Conservation (phyloP, 768 basidiomycete species). For the Tricholoma hemisulphureum region DNA sequence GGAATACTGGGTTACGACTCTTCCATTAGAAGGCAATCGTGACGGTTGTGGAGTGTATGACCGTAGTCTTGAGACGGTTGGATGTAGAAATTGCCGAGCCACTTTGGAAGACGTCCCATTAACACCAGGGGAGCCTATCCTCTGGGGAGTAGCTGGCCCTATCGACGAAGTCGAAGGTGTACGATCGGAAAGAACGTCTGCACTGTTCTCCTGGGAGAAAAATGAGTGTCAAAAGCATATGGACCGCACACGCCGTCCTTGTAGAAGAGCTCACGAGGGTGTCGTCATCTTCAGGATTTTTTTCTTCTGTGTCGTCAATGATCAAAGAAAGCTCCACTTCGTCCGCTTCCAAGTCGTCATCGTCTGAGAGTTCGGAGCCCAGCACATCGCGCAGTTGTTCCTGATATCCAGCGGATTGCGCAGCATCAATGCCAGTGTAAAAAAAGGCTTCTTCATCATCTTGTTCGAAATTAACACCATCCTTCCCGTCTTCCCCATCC, state of each 20-base stretch:
- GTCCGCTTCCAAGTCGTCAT: slow-evolving; percentile 37
- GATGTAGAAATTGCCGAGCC: slow-evolving; percentile 63
- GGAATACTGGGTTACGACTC: slow-evolving; percentile 42
- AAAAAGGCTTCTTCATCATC: slow-evolving; percentile 66
- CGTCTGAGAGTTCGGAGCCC: slow-evolving; percentile 57
- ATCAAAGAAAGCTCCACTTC: slow-evolving; percentile 49
- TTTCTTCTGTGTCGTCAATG: slow-evolving; percentile 35
- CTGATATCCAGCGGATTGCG: slow-evolving; percentile 52
- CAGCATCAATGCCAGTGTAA: slow-evolving; percentile 70
- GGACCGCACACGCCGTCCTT: neutral
- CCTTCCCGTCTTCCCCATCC: slow-evolving; percentile 36
- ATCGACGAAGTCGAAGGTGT: slow-evolving; percentile 39
- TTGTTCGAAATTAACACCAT: slow-evolving; percentile 49
- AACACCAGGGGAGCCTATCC: slow-evolving; percentile 35
- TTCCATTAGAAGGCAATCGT: slow-evolving; percentile 40
- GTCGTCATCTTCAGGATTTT: slow-evolving; percentile 21
- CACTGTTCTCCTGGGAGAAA: slow-evolving; percentile 29
- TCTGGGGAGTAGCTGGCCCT: slow-evolving; percentile 38
- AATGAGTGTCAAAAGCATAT: slow-evolving; percentile 2
- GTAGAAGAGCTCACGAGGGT: slow-evolving; percentile 25
- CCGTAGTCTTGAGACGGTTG: slow-evolving; percentile 76
- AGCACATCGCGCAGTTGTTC: slow-evolving; percentile 73
- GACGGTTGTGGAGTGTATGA: slow-evolving; percentile 58
- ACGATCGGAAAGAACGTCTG: slow-evolving; percentile 34
- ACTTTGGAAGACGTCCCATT: slow-evolving; percentile 36